Base-by-base conservation (phyloP, 441 rosid genomes). In the Flueggea neowawraea region DNA sequence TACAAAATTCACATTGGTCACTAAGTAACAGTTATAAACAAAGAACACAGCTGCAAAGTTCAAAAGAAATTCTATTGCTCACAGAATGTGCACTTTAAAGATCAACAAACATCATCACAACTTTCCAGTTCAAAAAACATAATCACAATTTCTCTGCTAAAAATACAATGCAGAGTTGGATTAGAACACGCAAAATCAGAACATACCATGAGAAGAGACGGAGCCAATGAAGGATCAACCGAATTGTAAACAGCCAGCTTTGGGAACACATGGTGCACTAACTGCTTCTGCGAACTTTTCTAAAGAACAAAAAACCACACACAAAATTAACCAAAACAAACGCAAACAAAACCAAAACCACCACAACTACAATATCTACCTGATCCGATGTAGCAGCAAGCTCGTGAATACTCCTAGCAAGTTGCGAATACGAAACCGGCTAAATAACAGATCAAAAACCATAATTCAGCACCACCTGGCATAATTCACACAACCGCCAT, bases 191-290 rank as follows among this genome's bases (percentile, higher is more conserved):
- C n/a, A n/a, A n/a, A n/a, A n/a, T n/a, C n/a, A n/a, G 52, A 64
- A 11, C 81, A 67, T 85, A 91, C 99, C 99, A 95, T 95, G 61
- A 95, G 98, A 71, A 95, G 99, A 64, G 99, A 95, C 16, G 98
- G 99, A n/a, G 99, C 99, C 75, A 95, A 73, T 17, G 99, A 95
- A 50, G 99, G 99, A 63, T 95, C 99, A 69, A 95, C 98, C 17
- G 99, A 95, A 71, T 95, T 95, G 82, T 95, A 95, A 39, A 95
- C 99, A 10, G 98, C 98, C 28, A 95, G 96, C 74, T 95, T 95
- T 32, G 99, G 99, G 67, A 95, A 95, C 52, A 95, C 98, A 55
- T 90, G 95, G 70, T 89, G 83, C 73, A 91, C 85, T 55, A 95
- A 77, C 67, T 95, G 99, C 78, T 82, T 92, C 85, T 87, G 94